A percentile compares a stretch with the other conserved stretches of the same genome.
Evolutionary conservation across 768 basidiomycete species (phyloP).

Genomic region (Lanmaoa rubissima): DNA sequence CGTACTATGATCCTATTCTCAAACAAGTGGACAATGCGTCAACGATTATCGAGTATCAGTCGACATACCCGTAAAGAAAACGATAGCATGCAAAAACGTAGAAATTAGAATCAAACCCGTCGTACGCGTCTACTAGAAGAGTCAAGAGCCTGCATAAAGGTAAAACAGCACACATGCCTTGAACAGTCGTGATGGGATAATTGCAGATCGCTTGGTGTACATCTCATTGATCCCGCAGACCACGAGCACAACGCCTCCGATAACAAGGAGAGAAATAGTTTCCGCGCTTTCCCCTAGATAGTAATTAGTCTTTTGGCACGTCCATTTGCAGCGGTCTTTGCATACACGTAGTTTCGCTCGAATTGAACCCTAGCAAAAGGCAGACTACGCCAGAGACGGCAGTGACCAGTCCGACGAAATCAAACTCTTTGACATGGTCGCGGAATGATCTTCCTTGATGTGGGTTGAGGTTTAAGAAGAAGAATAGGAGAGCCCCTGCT

Average conservation of each 20-base stretch:
- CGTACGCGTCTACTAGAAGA: conserved; percentile 35
- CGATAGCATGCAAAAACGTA: conserved; percentile 34
- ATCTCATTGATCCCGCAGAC: conserved; percentile 34
- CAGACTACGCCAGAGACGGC: conserved; percentile 37
- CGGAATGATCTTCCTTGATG: conserved; percentile 32
- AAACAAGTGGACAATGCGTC: not conserved
- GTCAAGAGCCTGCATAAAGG: not conserved
- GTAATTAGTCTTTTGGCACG: not conserved
- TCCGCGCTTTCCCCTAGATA: conserved; percentile 28
- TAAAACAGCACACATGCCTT: conserved; percentile 18
- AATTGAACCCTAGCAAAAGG: conserved; percentile 39
- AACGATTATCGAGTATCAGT: not conserved
- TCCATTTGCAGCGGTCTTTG: not conserved
- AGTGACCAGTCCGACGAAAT: conserved; percentile 38
- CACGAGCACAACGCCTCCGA: conserved; percentile 34
- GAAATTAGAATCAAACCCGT: conserved; percentile 33
- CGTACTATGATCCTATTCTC: conserved; percentile 28
- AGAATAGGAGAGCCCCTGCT: conserved; percentile 31
- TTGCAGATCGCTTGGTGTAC: conserved; percentile 33
- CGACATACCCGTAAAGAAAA: conserved; percentile 34
- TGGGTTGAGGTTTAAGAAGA: conserved; percentile 37
- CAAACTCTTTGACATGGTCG: conserved; percentile 36
- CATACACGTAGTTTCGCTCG: conserved; percentile 34
- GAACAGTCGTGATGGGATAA: conserved; percentile 41
- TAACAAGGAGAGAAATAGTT: conserved; percentile 38